These are phyloP conservation scores for Hypoxylon crocopeplum DNA, from an alignment of 495 filamentous ascomycete species.

Conservation along the genomic window DNA sequence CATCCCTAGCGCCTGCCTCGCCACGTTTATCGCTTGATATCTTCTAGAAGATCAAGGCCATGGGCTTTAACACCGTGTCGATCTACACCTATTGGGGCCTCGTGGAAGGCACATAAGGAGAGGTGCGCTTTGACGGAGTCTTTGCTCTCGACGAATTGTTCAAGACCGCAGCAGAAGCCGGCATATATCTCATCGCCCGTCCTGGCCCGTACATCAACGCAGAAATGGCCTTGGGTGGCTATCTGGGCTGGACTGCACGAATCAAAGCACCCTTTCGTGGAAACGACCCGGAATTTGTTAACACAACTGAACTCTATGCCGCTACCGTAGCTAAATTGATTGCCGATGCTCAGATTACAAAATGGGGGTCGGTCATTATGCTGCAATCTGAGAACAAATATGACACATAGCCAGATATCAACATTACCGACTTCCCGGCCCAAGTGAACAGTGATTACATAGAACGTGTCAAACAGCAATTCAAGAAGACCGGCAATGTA, in stretches of 20 bases:
- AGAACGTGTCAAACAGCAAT: slow-evolving; percentile 71
- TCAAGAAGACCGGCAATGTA: slow-evolving; percentile 69
- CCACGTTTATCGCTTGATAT: slow-evolving; percentile 74
- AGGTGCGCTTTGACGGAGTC: slow-evolving; percentile 72
- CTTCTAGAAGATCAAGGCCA: slow-evolving; percentile 79
- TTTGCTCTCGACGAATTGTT: slow-evolving; percentile 75
- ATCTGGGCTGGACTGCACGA: slow-evolving; percentile 59
- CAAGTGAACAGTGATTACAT: slow-evolving; percentile 70
- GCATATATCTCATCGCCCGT: slow-evolving; percentile 75
- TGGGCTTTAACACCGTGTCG: slow-evolving; percentile 76
- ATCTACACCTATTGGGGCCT: slow-evolving; percentile 81
- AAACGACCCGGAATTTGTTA: slow-evolving; percentile 62
- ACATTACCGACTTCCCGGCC: slow-evolving; percentile 18
- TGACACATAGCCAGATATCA: slow-evolving; percentile 40
- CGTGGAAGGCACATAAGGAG: slow-evolving; percentile 71
- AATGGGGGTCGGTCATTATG: slow-evolving; percentile 77
- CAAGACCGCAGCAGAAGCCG: slow-evolving; percentile 68
- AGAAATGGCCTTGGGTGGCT: slow-evolving; percentile 49
- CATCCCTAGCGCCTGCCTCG: slow-evolving; percentile 79
- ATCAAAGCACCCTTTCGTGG: slow-evolving; percentile 69
- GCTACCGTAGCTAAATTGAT: too few species aligned
- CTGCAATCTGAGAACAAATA: slow-evolving; percentile 84
- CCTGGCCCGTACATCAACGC: slow-evolving; percentile 66
- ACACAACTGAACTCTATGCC: slow-evolving; percentile 71
- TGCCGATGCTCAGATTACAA: too few species aligned